Percentiles rank a stretch among this genome's conserved stretches.
Evolutionary conservation across 1,284 basidiomycete species (phyloP).

Genomic region (Ceratobasidium theobromae): DNA sequence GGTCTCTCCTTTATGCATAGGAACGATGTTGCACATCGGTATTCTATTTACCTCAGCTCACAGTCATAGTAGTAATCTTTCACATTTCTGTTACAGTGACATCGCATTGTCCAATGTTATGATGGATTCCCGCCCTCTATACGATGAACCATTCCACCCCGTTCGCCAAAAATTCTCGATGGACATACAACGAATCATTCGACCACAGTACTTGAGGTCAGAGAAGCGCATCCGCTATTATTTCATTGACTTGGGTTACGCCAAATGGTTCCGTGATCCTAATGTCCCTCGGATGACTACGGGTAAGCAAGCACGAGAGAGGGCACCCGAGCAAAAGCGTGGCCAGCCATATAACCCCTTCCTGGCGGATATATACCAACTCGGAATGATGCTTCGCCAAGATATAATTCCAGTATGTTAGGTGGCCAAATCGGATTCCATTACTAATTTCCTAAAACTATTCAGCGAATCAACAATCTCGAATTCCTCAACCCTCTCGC

Average conservation of each 20-base stretch:
- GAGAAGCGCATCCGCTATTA: not conserved
- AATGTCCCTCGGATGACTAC: not conserved
- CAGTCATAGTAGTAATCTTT: not conserved
- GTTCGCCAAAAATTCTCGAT: not conserved
- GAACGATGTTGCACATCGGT: constrained; percentile 7
- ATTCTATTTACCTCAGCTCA: not conserved
- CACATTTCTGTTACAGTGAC: not conserved
- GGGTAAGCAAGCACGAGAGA: not conserved
- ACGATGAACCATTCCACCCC: constrained; percentile 8
- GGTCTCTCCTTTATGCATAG: not conserved
- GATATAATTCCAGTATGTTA: constrained; percentile 21
- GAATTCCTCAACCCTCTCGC: not conserved
- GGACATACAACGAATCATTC: not conserved
- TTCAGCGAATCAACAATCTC: not conserved
- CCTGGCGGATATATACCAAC: constrained; percentile 1
- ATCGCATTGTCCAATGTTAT: not conserved
- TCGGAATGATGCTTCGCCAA: not conserved
- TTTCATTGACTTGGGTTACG: constrained; percentile 1
- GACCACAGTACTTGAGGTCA: not conserved
- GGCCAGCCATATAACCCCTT: constrained; percentile 1
- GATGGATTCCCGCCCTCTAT: constrained; percentile 2
- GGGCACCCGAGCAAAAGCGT: constrained; percentile 1
- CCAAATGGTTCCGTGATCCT: constrained; percentile 6
- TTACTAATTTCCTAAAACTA: not conserved
- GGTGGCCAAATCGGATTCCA: too few relatives aligned